Evolutionary conservation across 2,329 filamentous ascomycete genomes (phyloP).

Genomic region (Alternaria gaisen): DNA sequence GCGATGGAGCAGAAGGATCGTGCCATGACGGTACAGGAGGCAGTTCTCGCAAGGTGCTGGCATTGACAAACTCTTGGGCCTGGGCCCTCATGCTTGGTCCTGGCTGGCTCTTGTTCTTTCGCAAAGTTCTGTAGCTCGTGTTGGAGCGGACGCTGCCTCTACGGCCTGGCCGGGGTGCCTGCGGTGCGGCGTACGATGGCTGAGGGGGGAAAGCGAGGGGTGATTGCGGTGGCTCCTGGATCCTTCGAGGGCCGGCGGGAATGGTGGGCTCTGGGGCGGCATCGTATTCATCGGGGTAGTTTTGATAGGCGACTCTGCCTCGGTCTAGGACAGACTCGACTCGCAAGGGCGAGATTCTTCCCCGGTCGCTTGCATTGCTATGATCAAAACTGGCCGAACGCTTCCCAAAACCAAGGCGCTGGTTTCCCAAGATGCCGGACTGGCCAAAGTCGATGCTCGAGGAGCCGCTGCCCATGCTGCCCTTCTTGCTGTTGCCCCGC

Average conservation of each 20-base stretch:
- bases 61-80: constrained; percentile 60
- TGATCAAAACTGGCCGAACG: constrained; percentile 80
- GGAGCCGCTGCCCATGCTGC: constrained; percentile 76
- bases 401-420: constrained; percentile 64
- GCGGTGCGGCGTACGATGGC: constrained; percentile 51
- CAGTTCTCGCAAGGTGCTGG: constrained; percentile 53
- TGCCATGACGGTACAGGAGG: constrained; percentile 57
- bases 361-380: constrained; percentile 32
- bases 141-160: constrained; percentile 68
- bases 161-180: constrained; percentile 58
- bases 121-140: constrained; percentile 55
- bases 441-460: constrained; percentile 73
- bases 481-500: constrained; percentile 63
- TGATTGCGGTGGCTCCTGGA: constrained; percentile 55
- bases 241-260: constrained; percentile 76
- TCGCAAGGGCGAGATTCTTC: constrained; percentile 34
- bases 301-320: constrained; percentile 54
- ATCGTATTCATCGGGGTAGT: constrained; percentile 70
- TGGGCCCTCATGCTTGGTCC: constrained; percentile 55
- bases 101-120: constrained; percentile 55
- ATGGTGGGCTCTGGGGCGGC: constrained; percentile 87
- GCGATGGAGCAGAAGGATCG: constrained; percentile 62
- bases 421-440: constrained; percentile 65
- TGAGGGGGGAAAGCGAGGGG: constrained; percentile 50
- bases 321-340: constrained; percentile 58